Evolutionary conservation across 2,329 filamentous ascomycete genomes (phyloP).

Genomic region (Cordyceps tenuipes): DNA sequence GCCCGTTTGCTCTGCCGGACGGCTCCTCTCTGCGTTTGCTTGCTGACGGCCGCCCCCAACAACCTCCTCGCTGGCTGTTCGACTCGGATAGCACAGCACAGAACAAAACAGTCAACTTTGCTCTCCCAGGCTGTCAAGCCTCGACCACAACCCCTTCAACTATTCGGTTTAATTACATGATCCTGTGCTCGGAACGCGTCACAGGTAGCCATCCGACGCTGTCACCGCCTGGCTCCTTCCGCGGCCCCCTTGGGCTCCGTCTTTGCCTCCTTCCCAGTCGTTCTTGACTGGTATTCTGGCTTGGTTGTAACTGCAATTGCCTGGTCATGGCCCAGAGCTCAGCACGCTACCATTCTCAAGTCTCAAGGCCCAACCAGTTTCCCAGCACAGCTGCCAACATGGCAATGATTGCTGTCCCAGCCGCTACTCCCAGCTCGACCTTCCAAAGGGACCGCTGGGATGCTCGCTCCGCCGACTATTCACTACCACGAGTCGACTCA

Average conservation of each 20-base stretch:
- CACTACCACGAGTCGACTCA: slow-evolving; percentile 28
- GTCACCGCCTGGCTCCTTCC: background rate
- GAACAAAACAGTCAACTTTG: too few relatives aligned
- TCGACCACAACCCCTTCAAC: background rate
- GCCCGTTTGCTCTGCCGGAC: background rate
- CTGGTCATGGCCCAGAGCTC: slow-evolving; percentile 34
- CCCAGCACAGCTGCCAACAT: slow-evolving; percentile 30
- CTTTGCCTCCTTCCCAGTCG: background rate
- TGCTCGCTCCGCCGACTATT: slow-evolving; percentile 26
- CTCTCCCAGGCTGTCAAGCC: background rate
- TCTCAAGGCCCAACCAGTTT: slow-evolving; percentile 20
- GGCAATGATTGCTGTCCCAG: slow-evolving; percentile 41
- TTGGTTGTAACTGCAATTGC: slow-evolving; percentile 1
- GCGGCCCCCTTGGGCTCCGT: background rate
- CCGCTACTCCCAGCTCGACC: slow-evolving; percentile 30
- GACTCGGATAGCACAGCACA: background rate
- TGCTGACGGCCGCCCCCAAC: background rate
- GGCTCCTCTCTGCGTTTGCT: background rate
- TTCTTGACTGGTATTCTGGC: slow-evolving; percentile 1
- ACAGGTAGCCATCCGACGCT: background rate
- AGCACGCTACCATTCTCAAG: slow-evolving; percentile 22
- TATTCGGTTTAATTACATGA: background rate
- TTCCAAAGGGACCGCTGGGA: slow-evolving; percentile 36
- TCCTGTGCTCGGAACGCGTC: background rate
- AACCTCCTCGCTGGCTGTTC: background rate